Conservation (phyloP, 768 basidiomycete genomes). For the Lactarius deliciosus region DNA sequence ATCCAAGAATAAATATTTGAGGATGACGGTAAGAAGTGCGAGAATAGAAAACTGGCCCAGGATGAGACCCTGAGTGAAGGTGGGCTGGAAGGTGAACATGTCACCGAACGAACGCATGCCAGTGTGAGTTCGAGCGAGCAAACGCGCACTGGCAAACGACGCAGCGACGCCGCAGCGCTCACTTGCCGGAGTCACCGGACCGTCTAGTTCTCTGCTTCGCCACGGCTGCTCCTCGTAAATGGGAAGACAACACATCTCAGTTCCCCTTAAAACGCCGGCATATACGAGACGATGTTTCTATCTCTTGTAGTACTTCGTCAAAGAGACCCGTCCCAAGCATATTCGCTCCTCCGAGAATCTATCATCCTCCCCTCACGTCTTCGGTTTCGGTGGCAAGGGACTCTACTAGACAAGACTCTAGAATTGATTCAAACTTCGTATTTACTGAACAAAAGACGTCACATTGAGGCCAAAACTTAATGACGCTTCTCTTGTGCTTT, state of each 20-base stretch:
- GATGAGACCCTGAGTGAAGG: constrained; percentile 94
- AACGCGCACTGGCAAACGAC: background rate
- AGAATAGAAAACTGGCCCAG: constrained; percentile 90
- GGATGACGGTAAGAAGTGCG: constrained; percentile 69
- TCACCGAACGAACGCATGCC: constrained; percentile 43
- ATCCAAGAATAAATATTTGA: constrained; percentile 96
- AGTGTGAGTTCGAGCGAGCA: background rate
- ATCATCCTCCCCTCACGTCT: constrained; percentile 77
- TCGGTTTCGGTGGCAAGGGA: background rate
- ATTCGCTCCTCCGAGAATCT: constrained; percentile 72
- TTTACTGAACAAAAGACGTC: too few relatives aligned
- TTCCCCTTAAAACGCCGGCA: constrained; percentile 54
- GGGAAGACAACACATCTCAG: constrained; percentile 46
- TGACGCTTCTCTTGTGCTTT: too few relatives aligned
- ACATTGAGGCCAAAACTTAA: too few relatives aligned
- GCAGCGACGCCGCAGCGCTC: background rate
- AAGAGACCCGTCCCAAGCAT: constrained; percentile 42
- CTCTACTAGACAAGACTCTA: too few relatives aligned
- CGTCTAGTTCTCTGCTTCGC: background rate
- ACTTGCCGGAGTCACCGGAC: constrained; percentile 9
- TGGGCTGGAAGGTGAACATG: constrained; percentile 74
- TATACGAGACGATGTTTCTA: constrained; percentile 37
- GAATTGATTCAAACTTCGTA: too few relatives aligned
- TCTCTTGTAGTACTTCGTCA: constrained; percentile 31
- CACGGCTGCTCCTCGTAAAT: constrained; percentile 59